Conservation (phyloP, 2,329 filamentous ascomycete species). For the Neocatenulostroma microsporum region DNA sequence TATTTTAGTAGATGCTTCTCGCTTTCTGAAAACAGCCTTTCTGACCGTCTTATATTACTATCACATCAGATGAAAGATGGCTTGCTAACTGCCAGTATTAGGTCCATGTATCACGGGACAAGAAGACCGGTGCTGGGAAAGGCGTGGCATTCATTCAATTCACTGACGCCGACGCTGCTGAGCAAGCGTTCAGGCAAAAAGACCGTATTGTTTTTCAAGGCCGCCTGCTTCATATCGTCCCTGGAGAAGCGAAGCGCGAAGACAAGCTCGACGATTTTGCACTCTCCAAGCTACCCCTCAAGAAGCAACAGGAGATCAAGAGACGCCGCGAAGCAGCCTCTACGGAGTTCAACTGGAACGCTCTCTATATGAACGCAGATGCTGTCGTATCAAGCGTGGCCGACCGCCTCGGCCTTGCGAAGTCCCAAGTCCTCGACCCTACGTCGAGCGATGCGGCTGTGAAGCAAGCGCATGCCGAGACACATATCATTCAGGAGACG, state of each 20-base stretch:
- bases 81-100: too few species aligned
- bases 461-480: constrained; percentile 95
- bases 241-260: constrained; percentile 73
- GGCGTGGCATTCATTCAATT: constrained; percentile 87
- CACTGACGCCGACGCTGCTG: constrained; percentile 60
- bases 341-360: constrained; percentile 91
- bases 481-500: constrained; percentile 90
- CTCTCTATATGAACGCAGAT: constrained; percentile 95
- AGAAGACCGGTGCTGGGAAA: constrained; percentile 64
- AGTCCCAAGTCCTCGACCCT: constrained; percentile 88
- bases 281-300: constrained; percentile 83
- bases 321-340: constrained; percentile 73
- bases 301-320: constrained; percentile 87
- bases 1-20: constrained; percentile 99
- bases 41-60: constrained; percentile 1
- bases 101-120: constrained; percentile 78
- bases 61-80: constrained; percentile 10
- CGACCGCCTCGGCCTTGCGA: constrained; percentile 76
- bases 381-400: constrained; percentile 88
- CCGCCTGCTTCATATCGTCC: constrained; percentile 81
- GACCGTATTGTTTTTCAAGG: constrained; percentile 89
- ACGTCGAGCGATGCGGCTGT: constrained; percentile 90
- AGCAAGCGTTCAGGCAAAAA: constrained; percentile 67
- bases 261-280: constrained; percentile 78
- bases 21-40: constrained; percentile 45